Evolutionary conservation across 2,329 filamentous ascomycete genomes (phyloP), one percentile per base, ranked within the genome.

Genomic region (Westerdykella ornata): DNA sequence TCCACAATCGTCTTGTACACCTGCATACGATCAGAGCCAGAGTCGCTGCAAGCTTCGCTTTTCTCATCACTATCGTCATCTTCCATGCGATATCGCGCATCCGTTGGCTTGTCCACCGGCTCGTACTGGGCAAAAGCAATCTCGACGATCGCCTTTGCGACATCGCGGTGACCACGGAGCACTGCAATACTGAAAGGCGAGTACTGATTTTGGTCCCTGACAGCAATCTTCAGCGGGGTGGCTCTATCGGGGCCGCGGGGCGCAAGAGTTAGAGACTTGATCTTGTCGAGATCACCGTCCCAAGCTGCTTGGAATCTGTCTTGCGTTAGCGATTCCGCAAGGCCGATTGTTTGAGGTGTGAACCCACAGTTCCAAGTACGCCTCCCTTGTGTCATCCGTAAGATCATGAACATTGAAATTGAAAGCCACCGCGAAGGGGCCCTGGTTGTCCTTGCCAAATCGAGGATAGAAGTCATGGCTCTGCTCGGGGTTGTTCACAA

Each of bases 281-380:
- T 78, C 3, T 69, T 78, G 1, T 77, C 70, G 1, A 84, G 49
- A 50, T 92, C 77, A n/a, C 82, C 83, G 4, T 54, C 53, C 84
- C 84, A 92, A 4, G 79, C 79, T 28, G 85, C 85, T 56, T 90
- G 80, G 59, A 85, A 85, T 6, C 76, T 79, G 26, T 65, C 5
- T 66, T 6, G 15, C 22, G 35, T 49, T 34, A 52, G 38, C 35
- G 18, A 22, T 12, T 12, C 29, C 26, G 4, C 15, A 11, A 13
- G 12, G 29, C 4, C 15, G 18, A 14, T n/a, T n/a, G 22, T 11
- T 6, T 19, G 19, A 36, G 19, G 3, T 3, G 22, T n/a, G 3
- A 17, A 29, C 13, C 31, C 22, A 32, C 28, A 90, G 63, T 47
- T 76, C 67, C 5, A 84, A 47, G 47, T 88, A 90, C 0, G 74